Percentiles rank a stretch among this genome's conserved stretches.
Conservation (phyloP, 2,329 filamentous ascomycete species). For the Penicillium sp. region DNA sequence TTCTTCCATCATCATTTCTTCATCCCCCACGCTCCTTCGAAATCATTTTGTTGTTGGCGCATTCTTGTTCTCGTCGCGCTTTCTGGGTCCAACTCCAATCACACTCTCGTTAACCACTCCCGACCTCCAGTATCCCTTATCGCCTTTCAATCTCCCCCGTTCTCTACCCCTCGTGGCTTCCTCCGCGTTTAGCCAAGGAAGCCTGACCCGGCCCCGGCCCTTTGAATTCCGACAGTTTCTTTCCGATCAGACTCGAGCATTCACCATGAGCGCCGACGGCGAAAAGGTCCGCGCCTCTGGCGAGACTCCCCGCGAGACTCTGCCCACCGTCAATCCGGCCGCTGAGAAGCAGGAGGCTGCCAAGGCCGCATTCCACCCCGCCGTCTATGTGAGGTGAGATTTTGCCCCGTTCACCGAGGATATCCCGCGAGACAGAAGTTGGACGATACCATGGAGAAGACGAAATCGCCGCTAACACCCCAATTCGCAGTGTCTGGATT, state of each 20-base stretch:
- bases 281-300: constrained; percentile 85
- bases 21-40: constrained; percentile 21
- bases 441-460: not conserved
- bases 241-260: constrained; percentile 40
- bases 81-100: constrained; percentile 24
- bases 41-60: constrained; percentile 4
- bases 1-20: constrained; percentile 27
- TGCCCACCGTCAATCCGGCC: constrained; percentile 79
- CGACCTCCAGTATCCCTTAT: constrained; percentile 22
- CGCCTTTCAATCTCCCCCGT: constrained; percentile 18
- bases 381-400: constrained; percentile 74
- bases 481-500: constrained; percentile 75
- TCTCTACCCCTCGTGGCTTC: constrained; percentile 43
- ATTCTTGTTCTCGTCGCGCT: constrained; percentile 10
- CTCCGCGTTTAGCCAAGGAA: constrained; percentile 45
- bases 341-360: constrained; percentile 69
- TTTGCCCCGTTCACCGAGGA: not conserved
- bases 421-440: not conserved
- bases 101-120: constrained; percentile 26
- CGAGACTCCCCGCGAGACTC: constrained; percentile 60
- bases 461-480: not conserved
- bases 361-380: constrained; percentile 70
- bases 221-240: constrained; percentile 53
- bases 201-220: constrained; percentile 47
- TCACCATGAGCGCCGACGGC: constrained; percentile 63